A percentile compares a stretch with the other conserved stretches of the same genome.
Evolutionary conservation across 2,329 filamentous ascomycete species (phyloP).

Genomic region (Curvularia sp.): DNA sequence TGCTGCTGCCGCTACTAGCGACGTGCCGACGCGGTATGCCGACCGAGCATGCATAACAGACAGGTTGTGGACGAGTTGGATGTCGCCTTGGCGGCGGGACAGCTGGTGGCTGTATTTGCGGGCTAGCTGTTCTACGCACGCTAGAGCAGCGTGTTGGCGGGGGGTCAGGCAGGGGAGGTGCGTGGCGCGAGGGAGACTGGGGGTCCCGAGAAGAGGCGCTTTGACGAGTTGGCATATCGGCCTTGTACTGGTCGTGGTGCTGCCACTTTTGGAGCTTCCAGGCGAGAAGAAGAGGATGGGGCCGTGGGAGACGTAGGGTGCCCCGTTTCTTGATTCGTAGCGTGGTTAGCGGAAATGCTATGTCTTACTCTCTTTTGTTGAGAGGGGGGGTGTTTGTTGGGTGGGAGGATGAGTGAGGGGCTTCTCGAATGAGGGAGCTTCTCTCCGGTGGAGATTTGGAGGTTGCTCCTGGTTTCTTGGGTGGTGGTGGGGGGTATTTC

Average conservation of each 20-base stretch:
- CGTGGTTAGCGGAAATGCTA: slow-evolving; percentile 5
- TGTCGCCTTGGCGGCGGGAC: slow-evolving; percentile 47
- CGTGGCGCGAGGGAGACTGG: slow-evolving; percentile 39
- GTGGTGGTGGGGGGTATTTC: too few species aligned
- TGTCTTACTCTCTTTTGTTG: background rate
- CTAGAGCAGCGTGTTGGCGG: slow-evolving; percentile 41
- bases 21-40: slow-evolving; percentile 28
- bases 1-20: slow-evolving; percentile 11
- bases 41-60: slow-evolving; percentile 48
- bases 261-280: slow-evolving; percentile 22
- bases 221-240: slow-evolving; percentile 50
- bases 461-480: background rate
- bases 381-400: background rate
- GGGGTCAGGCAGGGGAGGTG: slow-evolving; percentile 41
- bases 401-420: background rate
- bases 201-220: slow-evolving; percentile 47
- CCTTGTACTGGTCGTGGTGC: too few species aligned
- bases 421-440: background rate
- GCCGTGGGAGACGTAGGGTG: slow-evolving; percentile 43
- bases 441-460: background rate
- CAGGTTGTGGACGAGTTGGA: slow-evolving; percentile 49
- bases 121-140: slow-evolving; percentile 39
- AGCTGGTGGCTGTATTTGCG: slow-evolving; percentile 39
- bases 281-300: slow-evolving; percentile 47
- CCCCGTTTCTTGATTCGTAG: slow-evolving; percentile 26